Conservation (phyloP, 2,329 filamentous ascomycete genomes). For the Cladophialophora chaetospira region DNA sequence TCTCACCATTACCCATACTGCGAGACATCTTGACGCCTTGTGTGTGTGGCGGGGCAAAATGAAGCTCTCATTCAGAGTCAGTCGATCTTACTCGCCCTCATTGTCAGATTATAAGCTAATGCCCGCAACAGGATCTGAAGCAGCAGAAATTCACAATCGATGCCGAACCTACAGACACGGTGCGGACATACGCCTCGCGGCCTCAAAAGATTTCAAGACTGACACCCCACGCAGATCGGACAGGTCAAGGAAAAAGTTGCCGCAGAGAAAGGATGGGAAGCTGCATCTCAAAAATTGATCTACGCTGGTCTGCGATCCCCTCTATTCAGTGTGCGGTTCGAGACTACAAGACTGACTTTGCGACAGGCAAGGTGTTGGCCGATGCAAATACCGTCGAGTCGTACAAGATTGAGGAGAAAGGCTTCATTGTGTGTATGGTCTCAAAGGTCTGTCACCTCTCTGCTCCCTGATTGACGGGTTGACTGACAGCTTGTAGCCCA, state of each 20-base stretch:
- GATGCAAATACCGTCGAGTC: slow-evolving; percentile 96
- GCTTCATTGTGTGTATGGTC: slow-evolving; percentile 98
- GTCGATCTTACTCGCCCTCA: slow-evolving; percentile 31
- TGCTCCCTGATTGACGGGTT: background rate
- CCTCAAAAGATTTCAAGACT: slow-evolving; percentile 4
- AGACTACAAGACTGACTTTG: slow-evolving; percentile 9
- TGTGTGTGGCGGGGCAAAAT: slow-evolving; percentile 50
- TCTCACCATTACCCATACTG: too few relatives aligned
- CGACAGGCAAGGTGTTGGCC: slow-evolving; percentile 90
- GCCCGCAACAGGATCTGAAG: slow-evolving; percentile 76
- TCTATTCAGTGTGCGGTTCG: background rate
- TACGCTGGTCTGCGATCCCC: slow-evolving; percentile 74
- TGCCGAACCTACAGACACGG: slow-evolving; percentile 86
- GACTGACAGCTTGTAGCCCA: slow-evolving; percentile 59
- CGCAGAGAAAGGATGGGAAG: slow-evolving; percentile 91
- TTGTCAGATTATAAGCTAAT: slow-evolving; percentile 34
- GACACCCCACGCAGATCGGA: slow-evolving; percentile 65
- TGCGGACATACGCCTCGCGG: slow-evolving; percentile 41
- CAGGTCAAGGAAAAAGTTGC: slow-evolving; percentile 91
- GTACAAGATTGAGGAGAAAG: slow-evolving; percentile 99
- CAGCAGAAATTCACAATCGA: slow-evolving; percentile 98
- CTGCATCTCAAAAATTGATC: slow-evolving; percentile 89
- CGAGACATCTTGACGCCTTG: background rate
- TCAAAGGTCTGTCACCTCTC: slow-evolving; percentile 71
- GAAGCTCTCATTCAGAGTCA: slow-evolving; percentile 73